Evolutionary conservation across 1,284 basidiomycete species (phyloP).

Genomic region (Cystobasidium slooffiae): DNA sequence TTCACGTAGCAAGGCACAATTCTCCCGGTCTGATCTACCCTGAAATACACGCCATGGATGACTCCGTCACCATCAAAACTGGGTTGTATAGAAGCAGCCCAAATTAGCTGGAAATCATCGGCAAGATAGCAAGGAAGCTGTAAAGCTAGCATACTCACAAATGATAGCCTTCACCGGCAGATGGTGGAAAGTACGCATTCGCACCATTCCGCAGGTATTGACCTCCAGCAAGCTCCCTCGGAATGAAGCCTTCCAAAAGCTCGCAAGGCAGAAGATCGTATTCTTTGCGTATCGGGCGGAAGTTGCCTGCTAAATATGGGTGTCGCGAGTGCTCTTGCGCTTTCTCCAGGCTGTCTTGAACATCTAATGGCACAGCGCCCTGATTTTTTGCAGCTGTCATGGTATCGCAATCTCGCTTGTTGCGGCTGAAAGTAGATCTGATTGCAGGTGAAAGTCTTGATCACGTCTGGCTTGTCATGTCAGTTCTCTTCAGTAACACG

Average conservation of each 20-base stretch:
- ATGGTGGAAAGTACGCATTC: constrained; percentile 57
- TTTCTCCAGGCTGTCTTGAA: no score
- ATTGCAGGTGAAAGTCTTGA: no score
- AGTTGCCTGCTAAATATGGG: constrained; percentile 57
- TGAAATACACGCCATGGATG: constrained; percentile 61
- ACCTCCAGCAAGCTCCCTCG: constrained; percentile 54
- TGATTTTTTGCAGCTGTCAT: no score
- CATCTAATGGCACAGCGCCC: no score
- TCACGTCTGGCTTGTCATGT: no score
- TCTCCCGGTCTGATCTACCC: constrained; percentile 44
- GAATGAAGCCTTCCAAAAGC: constrained; percentile 52
- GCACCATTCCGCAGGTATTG: constrained; percentile 62
- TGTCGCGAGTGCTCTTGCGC: constrained; percentile 45
- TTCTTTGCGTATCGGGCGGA: constrained; percentile 55
- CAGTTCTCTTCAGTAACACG: no score
- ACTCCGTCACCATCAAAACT: constrained; percentile 60
- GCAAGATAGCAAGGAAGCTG: neutral
- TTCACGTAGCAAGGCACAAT: constrained; percentile 56
- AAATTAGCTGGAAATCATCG: neutral
- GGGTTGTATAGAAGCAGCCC: neutral
- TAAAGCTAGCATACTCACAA: constrained; percentile 44
- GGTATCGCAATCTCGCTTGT: no score
- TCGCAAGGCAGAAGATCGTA: constrained; percentile 54
- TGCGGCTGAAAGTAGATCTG: no score
- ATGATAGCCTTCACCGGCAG: constrained; percentile 45